Conservation (phyloP, 495 filamentous ascomycete genomes). For the Aspergillus carlsbadensis region DNA sequence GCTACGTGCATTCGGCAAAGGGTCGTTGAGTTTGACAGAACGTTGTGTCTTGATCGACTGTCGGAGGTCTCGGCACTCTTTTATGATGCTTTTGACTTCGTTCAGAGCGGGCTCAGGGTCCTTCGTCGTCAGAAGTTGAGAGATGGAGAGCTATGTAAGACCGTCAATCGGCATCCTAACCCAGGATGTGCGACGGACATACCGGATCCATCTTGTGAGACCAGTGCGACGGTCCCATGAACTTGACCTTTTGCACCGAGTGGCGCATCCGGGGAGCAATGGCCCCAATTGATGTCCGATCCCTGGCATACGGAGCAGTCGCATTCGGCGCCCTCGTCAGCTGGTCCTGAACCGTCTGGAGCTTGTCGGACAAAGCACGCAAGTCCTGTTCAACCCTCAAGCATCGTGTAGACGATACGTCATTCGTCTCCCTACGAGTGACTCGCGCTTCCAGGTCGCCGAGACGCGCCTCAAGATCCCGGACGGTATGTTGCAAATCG, state of each 20-base stretch:
- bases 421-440: not conserved
- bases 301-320: not conserved
- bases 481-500: not conserved
- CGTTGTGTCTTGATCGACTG: conserved; percentile 19
- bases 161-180: not conserved
- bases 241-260: conserved; percentile 35
- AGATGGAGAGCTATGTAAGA: conserved; percentile 11
- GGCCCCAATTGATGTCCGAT: not conserved
- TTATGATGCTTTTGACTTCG: conserved; percentile 16
- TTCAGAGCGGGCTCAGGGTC: conserved; percentile 13
- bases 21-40: conserved; percentile 18
- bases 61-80: conserved; percentile 20
- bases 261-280: conserved; percentile 16
- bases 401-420: not conserved
- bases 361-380: not conserved
- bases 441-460: not conserved
- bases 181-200: conserved; percentile 1
- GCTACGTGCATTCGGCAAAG: conserved; percentile 16
- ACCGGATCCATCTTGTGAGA: conserved; percentile 40
- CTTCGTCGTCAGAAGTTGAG: conserved; percentile 8
- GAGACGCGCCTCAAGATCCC: not conserved
- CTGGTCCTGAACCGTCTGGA: not conserved
- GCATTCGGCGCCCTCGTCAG: not conserved
- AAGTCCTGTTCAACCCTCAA: not conserved
- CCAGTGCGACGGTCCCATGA: conserved; percentile 42